phyloP scores from a whole-genome alignment of 805 yeast genomes.

The Metschnikowia gruessii region DNA sequence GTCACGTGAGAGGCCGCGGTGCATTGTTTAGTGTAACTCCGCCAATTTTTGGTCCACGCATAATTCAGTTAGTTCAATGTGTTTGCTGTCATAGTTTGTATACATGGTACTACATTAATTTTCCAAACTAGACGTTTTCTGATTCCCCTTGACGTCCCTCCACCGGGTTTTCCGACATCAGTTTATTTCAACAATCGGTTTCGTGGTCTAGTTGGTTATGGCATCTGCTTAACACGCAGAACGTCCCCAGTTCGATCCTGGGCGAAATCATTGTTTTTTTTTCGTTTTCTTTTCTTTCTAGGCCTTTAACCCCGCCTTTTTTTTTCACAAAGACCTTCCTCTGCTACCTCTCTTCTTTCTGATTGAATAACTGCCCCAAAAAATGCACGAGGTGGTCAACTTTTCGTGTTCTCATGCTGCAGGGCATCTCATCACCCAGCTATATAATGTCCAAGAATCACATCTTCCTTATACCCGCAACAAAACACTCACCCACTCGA shows the following conservation, averaged over 20 bases:
- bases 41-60: too few relatives aligned
- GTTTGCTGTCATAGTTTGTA: too few relatives aligned
- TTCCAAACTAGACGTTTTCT: too few relatives aligned
- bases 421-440: slow-evolving; percentile 74
- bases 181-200: slow-evolving; percentile 12
- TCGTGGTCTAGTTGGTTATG: slow-evolving; percentile 27
- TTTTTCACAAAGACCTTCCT: too few relatives aligned
- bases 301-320: neutral
- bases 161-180: too few relatives aligned
- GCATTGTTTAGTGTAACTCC: too few relatives aligned
- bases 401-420: slow-evolving; percentile 70
- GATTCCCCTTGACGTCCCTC: too few relatives aligned
- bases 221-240: slow-evolving; percentile 29
- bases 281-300: neutral
- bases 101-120: too few relatives aligned
- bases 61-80: too few relatives aligned
- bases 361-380: too few relatives aligned
- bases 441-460: slow-evolving; percentile 75
- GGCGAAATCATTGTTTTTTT: slow-evolving; percentile 21
- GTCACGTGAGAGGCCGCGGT: neutral
- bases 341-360: too few relatives aligned
- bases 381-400: slow-evolving; percentile 57
- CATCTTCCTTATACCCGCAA: slow-evolving; percentile 50
- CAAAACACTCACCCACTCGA: slow-evolving; percentile 47
- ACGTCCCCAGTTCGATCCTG: slow-evolving; percentile 29